A percentile compares a stretch with the other conserved stretches of the same genome.
phyloP scores from a whole-genome alignment of 495 filamentous ascomycete genomes.

The Talaromyces trachyspermus region DNA sequence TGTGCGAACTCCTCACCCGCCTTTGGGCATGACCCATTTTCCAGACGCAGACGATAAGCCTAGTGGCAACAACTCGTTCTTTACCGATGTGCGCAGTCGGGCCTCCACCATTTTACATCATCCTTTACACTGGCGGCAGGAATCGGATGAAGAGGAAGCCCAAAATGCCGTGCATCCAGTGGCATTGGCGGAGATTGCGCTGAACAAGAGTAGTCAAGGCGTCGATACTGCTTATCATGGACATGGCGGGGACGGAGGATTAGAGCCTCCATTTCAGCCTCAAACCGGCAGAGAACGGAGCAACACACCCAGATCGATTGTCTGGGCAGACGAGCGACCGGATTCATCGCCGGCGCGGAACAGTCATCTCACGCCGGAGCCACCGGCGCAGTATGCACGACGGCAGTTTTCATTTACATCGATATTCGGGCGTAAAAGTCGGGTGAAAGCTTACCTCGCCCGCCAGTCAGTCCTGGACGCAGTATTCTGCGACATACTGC shows the following conservation, averaged over 20 bases:
- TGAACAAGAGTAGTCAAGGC: conserved; percentile 45
- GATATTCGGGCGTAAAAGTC: conserved; percentile 52
- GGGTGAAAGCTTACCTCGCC: conserved; percentile 27
- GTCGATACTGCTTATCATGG: conserved; percentile 36
- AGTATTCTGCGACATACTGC: conserved; percentile 39
- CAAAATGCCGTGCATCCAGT: conserved; percentile 45
- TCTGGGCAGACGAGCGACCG: conserved; percentile 29
- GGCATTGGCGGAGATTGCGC: conserved; percentile 50
- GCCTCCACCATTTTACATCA: conserved; percentile 30
- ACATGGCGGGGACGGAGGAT: conserved; percentile 6
- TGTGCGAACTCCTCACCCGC: conserved; percentile 59
- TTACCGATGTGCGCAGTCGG: conserved; percentile 52
- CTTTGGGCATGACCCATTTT: conserved; percentile 82
- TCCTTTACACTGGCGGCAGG: conserved; percentile 25
- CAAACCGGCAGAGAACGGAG: conserved; percentile 16
- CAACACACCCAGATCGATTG: conserved; percentile 30
- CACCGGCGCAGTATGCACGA: conserved; percentile 36
- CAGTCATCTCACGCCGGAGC: conserved; percentile 9
- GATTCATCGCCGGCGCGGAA: conserved; percentile 11
- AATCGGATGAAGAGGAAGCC: conserved; percentile 21
- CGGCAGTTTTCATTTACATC: conserved; percentile 91
- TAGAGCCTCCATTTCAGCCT: conserved; percentile 14
- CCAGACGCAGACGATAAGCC: conserved; percentile 51
- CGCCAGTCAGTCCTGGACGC: conserved; percentile 20
- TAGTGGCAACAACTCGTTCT: conserved; percentile 31